Conservation (phyloP, 805 yeast species). For the Clavispora carvajalis region DNA sequence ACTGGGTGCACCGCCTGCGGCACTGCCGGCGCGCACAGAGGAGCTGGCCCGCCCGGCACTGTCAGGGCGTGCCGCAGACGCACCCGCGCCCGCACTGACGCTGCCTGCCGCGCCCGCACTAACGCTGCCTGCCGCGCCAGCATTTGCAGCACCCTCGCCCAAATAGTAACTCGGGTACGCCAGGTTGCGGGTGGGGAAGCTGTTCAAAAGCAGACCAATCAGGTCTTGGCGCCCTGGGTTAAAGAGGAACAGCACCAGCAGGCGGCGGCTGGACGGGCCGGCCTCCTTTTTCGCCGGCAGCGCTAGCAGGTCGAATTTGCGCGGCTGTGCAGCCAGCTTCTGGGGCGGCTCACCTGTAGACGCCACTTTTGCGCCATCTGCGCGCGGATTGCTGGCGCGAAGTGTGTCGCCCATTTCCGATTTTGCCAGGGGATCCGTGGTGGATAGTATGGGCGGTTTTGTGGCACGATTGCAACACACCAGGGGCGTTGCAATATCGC, state of each 20-base stretch:
- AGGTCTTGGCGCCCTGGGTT: slow-evolving; percentile 27
- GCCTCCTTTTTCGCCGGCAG: slow-evolving; percentile 6
- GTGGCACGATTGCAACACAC: not conserved
- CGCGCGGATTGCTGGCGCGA: slow-evolving; percentile 5
- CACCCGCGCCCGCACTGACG: not conserved
- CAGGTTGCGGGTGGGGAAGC: slow-evolving; percentile 9
- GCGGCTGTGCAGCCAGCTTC: slow-evolving; percentile 10
- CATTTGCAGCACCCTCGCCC: slow-evolving; percentile 3
- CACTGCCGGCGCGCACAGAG: not conserved
- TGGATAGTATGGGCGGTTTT: not conserved
- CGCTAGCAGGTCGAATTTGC: slow-evolving; percentile 11
- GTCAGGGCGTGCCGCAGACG: too few species aligned
- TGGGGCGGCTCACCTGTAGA: not conserved
- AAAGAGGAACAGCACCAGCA: slow-evolving; percentile 18
- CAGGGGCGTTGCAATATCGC: not conserved
- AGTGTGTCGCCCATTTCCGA: slow-evolving; percentile 13
- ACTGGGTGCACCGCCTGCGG: not conserved
- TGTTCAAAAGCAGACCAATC: slow-evolving; percentile 22
- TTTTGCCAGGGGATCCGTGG: not conserved
- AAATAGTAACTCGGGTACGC: slow-evolving; percentile 16
- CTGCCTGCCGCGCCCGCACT: too few species aligned
- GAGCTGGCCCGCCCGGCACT: too few species aligned
- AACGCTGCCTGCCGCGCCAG: slow-evolving; percentile 13
- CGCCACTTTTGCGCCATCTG: slow-evolving; percentile 2
- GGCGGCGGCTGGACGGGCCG: slow-evolving; percentile 9